A percentile compares a stretch with the other conserved stretches of the same genome.
Conservation (phyloP, 371 early-diverging fungal species). For the Lichtheimia ornata region DNA sequence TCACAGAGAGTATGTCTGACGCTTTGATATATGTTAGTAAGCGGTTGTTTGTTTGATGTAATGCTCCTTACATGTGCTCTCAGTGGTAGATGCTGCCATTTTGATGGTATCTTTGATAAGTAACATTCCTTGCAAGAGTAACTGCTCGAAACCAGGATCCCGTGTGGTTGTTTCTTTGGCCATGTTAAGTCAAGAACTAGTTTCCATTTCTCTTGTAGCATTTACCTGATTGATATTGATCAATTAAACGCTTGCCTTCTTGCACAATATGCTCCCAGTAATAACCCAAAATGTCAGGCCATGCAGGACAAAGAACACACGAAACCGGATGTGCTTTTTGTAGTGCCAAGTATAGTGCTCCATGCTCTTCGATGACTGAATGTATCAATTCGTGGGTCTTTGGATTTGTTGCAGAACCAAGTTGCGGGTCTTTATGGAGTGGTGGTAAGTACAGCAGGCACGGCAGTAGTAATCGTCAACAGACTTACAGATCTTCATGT, state of each 20-base stretch:
- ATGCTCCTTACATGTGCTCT: slow-evolving; percentile 23
- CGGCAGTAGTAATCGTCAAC: not conserved
- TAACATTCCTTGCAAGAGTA: slow-evolving; percentile 70
- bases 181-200: not conserved
- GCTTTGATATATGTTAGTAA: not conserved
- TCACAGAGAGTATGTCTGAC: slow-evolving; percentile 33
- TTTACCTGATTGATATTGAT: slow-evolving; percentile 23
- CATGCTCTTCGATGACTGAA: slow-evolving; percentile 68
- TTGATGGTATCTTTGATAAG: slow-evolving; percentile 73
- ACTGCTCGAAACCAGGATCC: slow-evolving; percentile 20
- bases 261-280: slow-evolving; percentile 67
- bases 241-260: slow-evolving; percentile 25
- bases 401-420: not conserved
- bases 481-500: slow-evolving; percentile 54
- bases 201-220: not conserved
- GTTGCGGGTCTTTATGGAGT: not conserved
- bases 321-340: slow-evolving; percentile 73
- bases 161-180: no score
- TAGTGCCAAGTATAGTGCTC: slow-evolving; percentile 80
- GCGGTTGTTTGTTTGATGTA: not conserved
- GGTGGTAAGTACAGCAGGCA: not conserved
- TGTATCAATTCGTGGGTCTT: slow-evolving; percentile 29
- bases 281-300: slow-evolving; percentile 68
- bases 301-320: slow-evolving; percentile 67
- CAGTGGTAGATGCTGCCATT: slow-evolving; percentile 49